Percentiles rank a stretch among this genome's conserved stretches.
These are phyloP conservation scores for Cyclotella sp. DNA, from an alignment of 108 stramenopile species.

Conservation along the genomic window DNA sequence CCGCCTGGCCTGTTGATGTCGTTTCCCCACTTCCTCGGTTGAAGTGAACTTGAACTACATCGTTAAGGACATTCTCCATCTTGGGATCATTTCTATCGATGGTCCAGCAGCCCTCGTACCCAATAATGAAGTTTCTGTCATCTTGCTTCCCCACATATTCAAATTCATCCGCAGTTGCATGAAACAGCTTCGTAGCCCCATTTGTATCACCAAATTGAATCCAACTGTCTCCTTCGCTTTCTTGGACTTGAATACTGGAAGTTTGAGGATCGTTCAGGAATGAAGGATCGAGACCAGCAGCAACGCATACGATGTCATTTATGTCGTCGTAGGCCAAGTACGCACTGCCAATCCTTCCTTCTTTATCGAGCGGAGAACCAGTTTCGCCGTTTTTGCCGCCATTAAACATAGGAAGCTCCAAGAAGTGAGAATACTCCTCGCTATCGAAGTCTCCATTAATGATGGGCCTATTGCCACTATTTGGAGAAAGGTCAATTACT, in stretches of 20 bases:
- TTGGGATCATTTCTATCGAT: too few species aligned
- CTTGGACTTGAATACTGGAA: neutral
- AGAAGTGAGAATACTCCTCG: neutral
- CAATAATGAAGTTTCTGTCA: conserved; percentile 2
- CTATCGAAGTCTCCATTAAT: too few species aligned
- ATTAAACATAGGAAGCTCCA: conserved; percentile 10
- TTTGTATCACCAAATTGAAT: too few species aligned
- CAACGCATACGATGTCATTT: conserved; percentile 2
- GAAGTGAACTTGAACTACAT: too few species aligned
- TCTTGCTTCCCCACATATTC: neutral
- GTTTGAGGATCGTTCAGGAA: neutral
- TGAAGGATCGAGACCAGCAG: neutral
- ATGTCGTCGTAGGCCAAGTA: conserved; percentile 1
- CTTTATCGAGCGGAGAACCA: neutral
- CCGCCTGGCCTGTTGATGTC: too few species aligned
- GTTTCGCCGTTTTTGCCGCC: neutral
- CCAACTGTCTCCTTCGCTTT: neutral
- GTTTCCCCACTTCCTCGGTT: too few species aligned
- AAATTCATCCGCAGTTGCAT: neutral
- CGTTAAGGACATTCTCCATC: too few species aligned
- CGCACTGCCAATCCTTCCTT: neutral
- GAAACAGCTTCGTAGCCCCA: neutral
- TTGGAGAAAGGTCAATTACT: too few species aligned
- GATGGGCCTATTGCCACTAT: too few species aligned
- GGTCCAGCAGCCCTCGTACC: conserved; percentile 1